Base-by-base conservation (phyloP, 768 basidiomycete genomes). In the Boletales sp. region DNA sequence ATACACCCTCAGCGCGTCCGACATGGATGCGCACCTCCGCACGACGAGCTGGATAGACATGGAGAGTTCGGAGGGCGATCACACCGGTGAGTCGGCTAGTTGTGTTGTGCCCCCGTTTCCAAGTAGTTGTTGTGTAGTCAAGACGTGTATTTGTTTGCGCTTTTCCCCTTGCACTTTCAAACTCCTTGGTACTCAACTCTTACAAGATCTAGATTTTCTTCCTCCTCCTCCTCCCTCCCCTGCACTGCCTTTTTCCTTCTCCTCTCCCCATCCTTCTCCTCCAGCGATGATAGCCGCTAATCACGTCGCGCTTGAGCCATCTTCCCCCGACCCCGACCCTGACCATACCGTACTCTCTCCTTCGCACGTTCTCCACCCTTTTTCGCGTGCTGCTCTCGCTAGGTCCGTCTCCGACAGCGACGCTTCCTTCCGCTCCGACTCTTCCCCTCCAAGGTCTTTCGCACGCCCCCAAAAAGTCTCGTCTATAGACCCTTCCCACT, bases 401-500 rank as follows among this genome's bases (percentile, higher is more conserved):
- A 72, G 70, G 54, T 70, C 72, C 44, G 68, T 65, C 35, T 74
- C 72, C 33, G 75, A 74, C 44, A 64, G 62, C 56, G 78, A 72
- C 39, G 68, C 66, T 52, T 71, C 58, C 41, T 71, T 67, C 53
- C 64, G 57, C 28, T 66, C 66, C 35, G 74, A 76, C 41, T 65
- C 67, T 44, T 66, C 61, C 39, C 69, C 55, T 54, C 68, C 57
- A 41, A 68, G 34, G 35, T 66, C 58, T 49, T 77, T 72, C 67
- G 71, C 70, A 61, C 76, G 66, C 51, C 74, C 70, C 43, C 74
- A 72, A 35, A 77, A 75, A 66, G 67, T 63, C 28, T 68, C 72
- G 53, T 62, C 70, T 9, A 71, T 85, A 44, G 86, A 87, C 65
- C 83, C 84, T 30, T 75, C 79, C 8, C 82, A 80, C 41, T 86